Evolutionary conservation across 306 rosid genomes (phyloP).

Genomic region (Pyrus betulifolia): DNA sequence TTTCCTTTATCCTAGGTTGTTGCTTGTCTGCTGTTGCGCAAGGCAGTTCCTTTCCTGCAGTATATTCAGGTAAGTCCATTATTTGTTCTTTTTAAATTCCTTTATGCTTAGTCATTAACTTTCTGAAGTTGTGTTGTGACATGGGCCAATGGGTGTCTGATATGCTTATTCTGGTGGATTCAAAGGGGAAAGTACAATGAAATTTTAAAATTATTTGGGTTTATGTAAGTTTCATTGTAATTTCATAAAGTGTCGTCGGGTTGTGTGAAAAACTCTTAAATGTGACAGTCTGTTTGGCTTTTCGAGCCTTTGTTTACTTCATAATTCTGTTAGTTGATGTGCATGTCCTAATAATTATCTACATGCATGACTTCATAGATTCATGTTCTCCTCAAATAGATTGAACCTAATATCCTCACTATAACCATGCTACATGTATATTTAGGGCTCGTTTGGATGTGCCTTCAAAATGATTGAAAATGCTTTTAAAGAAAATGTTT

Average conservation of each 20-base stretch:
- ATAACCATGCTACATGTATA: not conserved
- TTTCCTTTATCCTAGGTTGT: constrained; percentile 70
- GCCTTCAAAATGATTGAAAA: too few species aligned
- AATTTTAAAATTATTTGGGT: not conserved
- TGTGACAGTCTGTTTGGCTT: not conserved
- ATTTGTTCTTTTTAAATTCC: constrained; percentile 3
- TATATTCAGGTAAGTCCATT: constrained; percentile 76
- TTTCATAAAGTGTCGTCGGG: not conserved
- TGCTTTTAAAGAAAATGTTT: too few species aligned
- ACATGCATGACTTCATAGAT: not conserved
- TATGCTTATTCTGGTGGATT: not conserved
- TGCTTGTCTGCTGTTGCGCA: constrained; percentile 85
- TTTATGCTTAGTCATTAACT: not conserved
- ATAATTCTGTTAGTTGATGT: not conserved
- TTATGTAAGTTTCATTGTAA: not conserved
- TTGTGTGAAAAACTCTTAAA: not conserved
- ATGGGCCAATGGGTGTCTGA: not conserved
- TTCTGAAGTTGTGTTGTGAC: not conserved
- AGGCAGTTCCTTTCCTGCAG: constrained; percentile 85
- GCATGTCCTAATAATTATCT: not conserved
- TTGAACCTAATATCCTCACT: not conserved
- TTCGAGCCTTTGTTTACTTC: not conserved
- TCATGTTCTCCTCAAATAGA: not conserved
- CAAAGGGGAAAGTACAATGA: not conserved
- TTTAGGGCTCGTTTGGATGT: not conserved